phyloP scores from a whole-genome alignment of 2,329 filamentous ascomycete species.

The Fusarium sarcochroum region DNA sequence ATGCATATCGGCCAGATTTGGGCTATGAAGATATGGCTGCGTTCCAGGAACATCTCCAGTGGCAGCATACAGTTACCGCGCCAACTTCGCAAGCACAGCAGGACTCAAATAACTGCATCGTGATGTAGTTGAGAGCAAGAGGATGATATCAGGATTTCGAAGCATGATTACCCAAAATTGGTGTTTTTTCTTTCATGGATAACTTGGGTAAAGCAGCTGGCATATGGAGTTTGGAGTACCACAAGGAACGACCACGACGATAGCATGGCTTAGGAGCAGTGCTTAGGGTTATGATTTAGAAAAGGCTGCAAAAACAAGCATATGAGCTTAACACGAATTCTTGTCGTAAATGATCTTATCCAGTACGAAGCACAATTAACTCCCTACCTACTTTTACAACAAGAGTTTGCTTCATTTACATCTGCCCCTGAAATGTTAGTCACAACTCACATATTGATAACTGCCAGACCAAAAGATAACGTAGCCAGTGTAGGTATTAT shows the following conservation, averaged over 20 bases:
- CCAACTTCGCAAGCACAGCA: conserved; percentile 55
- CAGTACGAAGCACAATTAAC: conserved; percentile 37
- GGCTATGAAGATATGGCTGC: conserved; percentile 65
- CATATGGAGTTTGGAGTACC: conserved; percentile 47
- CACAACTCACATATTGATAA: background rate
- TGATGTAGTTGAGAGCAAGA: conserved; percentile 58
- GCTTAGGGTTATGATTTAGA: conserved; percentile 31
- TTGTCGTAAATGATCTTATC: conserved; percentile 41
- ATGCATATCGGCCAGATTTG: conserved; percentile 62
- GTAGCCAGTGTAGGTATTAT: conserved; percentile 29
- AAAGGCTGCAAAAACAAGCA: conserved; percentile 34
- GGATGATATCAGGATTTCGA: conserved; percentile 4
- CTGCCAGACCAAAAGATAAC: background rate
- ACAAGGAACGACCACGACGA: conserved; percentile 9
- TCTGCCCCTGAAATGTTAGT: background rate
- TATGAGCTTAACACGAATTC: conserved; percentile 22
- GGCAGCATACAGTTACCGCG: conserved; percentile 64
- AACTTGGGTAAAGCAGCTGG: conserved; percentile 33
- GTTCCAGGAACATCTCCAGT: conserved; percentile 69
- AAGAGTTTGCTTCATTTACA: background rate
- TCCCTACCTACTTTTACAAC: background rate
- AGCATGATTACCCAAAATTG: background rate
- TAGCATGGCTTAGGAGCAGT: conserved; percentile 22
- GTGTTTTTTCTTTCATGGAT: conserved; percentile 15
- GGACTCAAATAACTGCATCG: conserved; percentile 57